phyloP scores from a whole-genome alignment of 1,284 basidiomycete genomes.

The Cystobasidiaceae sp. region DNA sequence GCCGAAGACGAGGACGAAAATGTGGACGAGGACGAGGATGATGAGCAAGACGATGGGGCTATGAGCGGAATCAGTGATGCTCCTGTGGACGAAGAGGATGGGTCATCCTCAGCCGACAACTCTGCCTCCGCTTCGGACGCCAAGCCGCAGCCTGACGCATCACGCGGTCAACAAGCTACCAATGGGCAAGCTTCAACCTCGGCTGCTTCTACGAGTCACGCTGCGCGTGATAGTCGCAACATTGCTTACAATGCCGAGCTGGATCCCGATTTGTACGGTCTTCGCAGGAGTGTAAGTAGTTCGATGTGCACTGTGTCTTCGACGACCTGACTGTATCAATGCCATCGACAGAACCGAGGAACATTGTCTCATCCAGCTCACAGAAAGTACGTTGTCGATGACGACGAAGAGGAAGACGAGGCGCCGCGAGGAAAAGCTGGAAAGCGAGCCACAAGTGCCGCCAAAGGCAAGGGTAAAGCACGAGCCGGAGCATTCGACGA shows the following conservation, averaged over 20 bases:
- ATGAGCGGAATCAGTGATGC: conserved; percentile 5
- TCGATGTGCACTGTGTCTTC: neutral
- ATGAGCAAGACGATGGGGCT: conserved; percentile 19
- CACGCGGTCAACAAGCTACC: neutral
- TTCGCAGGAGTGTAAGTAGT: conserved; percentile 39
- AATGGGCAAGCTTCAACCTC: neutral
- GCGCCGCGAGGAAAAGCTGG: neutral
- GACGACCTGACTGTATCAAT: neutral
- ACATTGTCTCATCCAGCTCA: neutral
- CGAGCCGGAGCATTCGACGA: conserved; percentile 3
- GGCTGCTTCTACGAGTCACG: neutral
- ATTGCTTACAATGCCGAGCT: conserved; percentile 29
- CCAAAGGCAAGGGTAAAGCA: conserved; percentile 36
- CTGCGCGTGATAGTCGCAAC: conserved; percentile 21
- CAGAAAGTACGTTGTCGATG: conserved; percentile 29
- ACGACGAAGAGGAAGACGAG: conserved; percentile 31
- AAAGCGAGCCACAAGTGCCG: neutral
- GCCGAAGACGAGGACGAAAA: conserved; percentile 26
- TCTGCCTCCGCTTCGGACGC: neutral
- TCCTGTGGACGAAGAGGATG: neutral
- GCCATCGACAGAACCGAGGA: neutral
- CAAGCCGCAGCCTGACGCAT: neutral
- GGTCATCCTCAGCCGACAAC: neutral
- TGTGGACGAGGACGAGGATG: conserved; percentile 7
- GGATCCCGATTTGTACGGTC: conserved; percentile 41